These are phyloP conservation scores for Castanea crenata DNA, from an alignment of 306 rosid genomes.

Conservation along the genomic window DNA sequence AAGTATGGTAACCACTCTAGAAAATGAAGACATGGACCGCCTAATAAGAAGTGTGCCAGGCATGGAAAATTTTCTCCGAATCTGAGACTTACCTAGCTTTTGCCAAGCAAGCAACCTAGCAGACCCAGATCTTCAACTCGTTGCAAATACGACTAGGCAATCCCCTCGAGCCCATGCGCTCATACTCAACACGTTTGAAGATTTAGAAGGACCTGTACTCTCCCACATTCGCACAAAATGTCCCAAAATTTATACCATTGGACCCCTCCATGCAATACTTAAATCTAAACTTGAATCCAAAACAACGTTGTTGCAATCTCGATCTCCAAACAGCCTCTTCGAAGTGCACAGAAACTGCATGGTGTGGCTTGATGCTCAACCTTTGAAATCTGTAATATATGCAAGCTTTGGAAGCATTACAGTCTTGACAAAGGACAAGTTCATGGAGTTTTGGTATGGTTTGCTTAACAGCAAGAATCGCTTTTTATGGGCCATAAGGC, in stretches of 20 bases:
- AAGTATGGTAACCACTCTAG: slow-evolving; percentile 6
- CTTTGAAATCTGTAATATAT: slow-evolving; percentile 31
- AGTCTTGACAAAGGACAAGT: background rate
- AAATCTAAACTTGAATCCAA: background rate
- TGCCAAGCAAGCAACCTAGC: background rate
- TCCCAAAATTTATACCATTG: slow-evolving; percentile 33
- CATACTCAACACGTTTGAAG: slow-evolving; percentile 65
- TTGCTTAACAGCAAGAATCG: slow-evolving; percentile 27
- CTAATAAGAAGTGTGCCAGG: slow-evolving; percentile 20
- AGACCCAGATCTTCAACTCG: background rate
- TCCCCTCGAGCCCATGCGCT: slow-evolving; percentile 27
- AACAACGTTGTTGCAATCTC: background rate
- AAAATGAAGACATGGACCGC: slow-evolving; percentile 59
- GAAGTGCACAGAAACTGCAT: slow-evolving; percentile 32
- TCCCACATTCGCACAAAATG: slow-evolving; percentile 14
- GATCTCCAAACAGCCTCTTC: background rate
- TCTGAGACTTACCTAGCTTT: slow-evolving; percentile 40
- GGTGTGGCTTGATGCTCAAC: slow-evolving; percentile 41
- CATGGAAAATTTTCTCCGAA: slow-evolving; percentile 36
- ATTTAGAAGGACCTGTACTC: slow-evolving; percentile 49
- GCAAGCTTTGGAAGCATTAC: slow-evolving; percentile 46
- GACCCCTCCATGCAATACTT: slow-evolving; percentile 37
- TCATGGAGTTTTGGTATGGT: slow-evolving; percentile 46
- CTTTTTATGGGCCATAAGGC: slow-evolving; percentile 45
- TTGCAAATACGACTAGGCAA: background rate